Evolutionary conservation across 2,329 filamentous ascomycete species (phyloP), one percentile per base, ranked within the genome.

Genomic region (Penicillium sp.): DNA sequence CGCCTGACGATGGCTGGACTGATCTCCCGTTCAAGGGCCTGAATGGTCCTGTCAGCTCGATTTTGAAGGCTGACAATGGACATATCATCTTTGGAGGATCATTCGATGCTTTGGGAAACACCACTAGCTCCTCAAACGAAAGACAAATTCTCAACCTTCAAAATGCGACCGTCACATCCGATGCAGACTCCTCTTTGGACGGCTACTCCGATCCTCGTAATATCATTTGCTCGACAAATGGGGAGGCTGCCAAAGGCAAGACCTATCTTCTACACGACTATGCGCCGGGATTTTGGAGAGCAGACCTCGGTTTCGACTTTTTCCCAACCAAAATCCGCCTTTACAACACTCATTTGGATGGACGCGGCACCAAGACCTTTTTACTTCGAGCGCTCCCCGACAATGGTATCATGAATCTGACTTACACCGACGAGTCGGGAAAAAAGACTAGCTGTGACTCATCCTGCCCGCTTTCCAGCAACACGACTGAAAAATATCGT

Each of bases 381-480:
- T 86, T 92, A 57, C 95, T 91, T 70, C 91, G 90, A 23, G 90
- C 92, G 19, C 79, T 93, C 57, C 92, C 93, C 5, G 85, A 93
- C 68, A 87, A 90, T 61, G 94, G 94, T 51, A 97, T 99, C 72
- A 90, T 99, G 87, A 97, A 97, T 75, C 82, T 99, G 69, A 96
- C 92, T 38, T 97, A 94, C 67, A 87, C 87, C 61, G 91, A 97
- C 68, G 78, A 72, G 39, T 89, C 85, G 2, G 88, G 89, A 27
- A 78, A 84, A 50, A 87, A 87, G 54, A 76, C 79, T 31, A 87
- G 83, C 56, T 99, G 94, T 76, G 91, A 92, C 52, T 88, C 86
- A 60, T 82, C 85, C 68, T 99, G 94, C 67, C 90, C 92, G n/a
- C 82, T 99, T 47, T 91, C 89, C 60, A 81, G 86, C 68, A 85